These are phyloP conservation scores for Ceratocystis ficicola DNA, from an alignment of 2,329 filamentous ascomycete genomes.

Conservation along the genomic window DNA sequence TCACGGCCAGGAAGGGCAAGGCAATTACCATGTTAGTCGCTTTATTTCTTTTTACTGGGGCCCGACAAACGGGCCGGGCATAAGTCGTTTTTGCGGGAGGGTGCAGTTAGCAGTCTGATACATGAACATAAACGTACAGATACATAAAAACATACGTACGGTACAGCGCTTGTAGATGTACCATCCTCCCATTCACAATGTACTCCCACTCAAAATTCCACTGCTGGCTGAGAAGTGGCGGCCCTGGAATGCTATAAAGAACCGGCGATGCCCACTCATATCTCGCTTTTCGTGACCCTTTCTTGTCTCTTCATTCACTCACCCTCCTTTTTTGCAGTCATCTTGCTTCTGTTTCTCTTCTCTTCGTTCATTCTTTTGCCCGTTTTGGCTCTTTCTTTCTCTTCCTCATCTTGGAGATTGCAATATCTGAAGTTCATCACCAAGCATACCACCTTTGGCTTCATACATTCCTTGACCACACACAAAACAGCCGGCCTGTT, in stretches of 20 bases:
- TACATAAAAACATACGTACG: not conserved
- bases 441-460: not conserved
- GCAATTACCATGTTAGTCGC: not conserved
- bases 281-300: not conserved
- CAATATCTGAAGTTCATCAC: not conserved
- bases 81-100: not conserved
- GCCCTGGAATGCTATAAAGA: slow-evolving; percentile 20
- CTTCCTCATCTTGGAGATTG: not conserved
- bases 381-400: slow-evolving; percentile 11
- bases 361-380: slow-evolving; percentile 2
- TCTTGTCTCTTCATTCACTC: not conserved
- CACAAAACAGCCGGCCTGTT: slow-evolving; percentile 3
- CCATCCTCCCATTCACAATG: not conserved
- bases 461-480: slow-evolving; percentile 3
- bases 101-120: not conserved
- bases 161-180: not conserved
- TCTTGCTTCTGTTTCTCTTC: not conserved
- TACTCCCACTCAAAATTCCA: not conserved
- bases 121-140: not conserved
- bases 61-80: not conserved
- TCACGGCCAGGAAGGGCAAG: not conserved
- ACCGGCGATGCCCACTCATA: slow-evolving; percentile 1
- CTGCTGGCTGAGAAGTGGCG: not conserved
- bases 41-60: not conserved
- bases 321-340: slow-evolving; percentile 6